phyloP scores from a whole-genome alignment of 2,329 filamentous ascomycete genomes.

The Pestalotiopsis sp. region DNA sequence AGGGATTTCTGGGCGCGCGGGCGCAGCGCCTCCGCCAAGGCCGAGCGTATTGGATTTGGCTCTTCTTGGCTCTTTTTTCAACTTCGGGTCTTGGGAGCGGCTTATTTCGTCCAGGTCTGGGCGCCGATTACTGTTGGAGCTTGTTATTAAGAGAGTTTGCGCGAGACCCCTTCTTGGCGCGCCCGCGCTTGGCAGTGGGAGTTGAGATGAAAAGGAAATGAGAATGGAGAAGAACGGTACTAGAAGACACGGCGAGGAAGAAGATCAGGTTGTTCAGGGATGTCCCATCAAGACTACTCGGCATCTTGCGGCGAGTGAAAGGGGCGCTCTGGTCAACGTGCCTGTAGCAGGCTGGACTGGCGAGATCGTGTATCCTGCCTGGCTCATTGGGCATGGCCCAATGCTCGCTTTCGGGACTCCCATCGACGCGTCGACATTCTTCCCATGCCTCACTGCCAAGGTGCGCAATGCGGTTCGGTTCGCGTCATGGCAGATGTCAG shows the following conservation, averaged over 20 bases:
- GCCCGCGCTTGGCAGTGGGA: not conserved
- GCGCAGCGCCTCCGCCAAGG: not conserved
- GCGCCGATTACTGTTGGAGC: not conserved
- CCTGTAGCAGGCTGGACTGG: too few species aligned
- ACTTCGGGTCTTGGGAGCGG: not conserved
- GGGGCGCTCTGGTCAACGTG: too few species aligned
- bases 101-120: not conserved
- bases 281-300: not conserved
- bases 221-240: not conserved
- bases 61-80: not conserved
- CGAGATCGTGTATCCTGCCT: too few species aligned
- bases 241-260: not conserved
- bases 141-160: not conserved
- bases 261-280: not conserved
- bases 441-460: too few species aligned
- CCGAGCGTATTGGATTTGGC: not conserved
- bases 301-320: too few species aligned
- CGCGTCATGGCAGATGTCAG: not conserved
- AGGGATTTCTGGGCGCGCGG: not conserved
- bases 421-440: too few species aligned
- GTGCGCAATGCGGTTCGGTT: too few species aligned
- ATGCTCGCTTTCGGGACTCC: too few species aligned
- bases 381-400: too few species aligned
- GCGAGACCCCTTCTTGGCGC: not conserved
- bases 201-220: not conserved